These are phyloP conservation scores for Chaetomiaceae sp. DNA, from an alignment of 2,329 filamentous ascomycete genomes.

Conservation along the genomic window DNA sequence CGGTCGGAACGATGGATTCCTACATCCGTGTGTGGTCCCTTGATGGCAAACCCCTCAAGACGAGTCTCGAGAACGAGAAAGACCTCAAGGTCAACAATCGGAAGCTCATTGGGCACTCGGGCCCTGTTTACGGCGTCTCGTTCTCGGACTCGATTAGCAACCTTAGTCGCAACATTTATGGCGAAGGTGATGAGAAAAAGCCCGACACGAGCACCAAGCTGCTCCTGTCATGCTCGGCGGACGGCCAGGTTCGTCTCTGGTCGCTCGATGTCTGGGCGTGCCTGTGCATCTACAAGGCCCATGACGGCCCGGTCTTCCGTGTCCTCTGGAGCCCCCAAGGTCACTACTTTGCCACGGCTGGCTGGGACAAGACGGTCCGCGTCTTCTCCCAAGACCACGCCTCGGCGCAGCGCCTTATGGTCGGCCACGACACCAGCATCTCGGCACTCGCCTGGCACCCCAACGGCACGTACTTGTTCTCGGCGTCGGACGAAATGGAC, in stretches of 20 bases:
- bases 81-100: conserved; percentile 57
- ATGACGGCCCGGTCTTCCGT: conserved; percentile 84
- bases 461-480: conserved; percentile 90
- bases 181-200: conserved; percentile 38
- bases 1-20: conserved; percentile 85
- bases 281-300: conserved; percentile 88
- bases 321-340: conserved; percentile 87
- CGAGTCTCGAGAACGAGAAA: conserved; percentile 55
- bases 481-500: conserved; percentile 76
- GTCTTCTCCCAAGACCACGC: conserved; percentile 93
- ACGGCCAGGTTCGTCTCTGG: conserved; percentile 88
- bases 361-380: conserved; percentile 84
- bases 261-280: conserved; percentile 89
- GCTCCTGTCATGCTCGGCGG: conserved; percentile 80
- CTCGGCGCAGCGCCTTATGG: conserved; percentile 79
- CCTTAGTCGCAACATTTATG: conserved; percentile 46
- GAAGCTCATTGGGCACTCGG: conserved; percentile 83
- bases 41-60: conserved; percentile 74
- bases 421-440: conserved; percentile 90
- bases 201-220: conserved; percentile 61
- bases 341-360: conserved; percentile 87
- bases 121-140: conserved; percentile 79
- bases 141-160: conserved; percentile 71
- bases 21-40: conserved; percentile 94
- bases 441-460: conserved; percentile 91